These are phyloP conservation scores for Artemisia tridentata DNA, from an alignment of 129 eudicot species.

Conservation along the genomic window DNA sequence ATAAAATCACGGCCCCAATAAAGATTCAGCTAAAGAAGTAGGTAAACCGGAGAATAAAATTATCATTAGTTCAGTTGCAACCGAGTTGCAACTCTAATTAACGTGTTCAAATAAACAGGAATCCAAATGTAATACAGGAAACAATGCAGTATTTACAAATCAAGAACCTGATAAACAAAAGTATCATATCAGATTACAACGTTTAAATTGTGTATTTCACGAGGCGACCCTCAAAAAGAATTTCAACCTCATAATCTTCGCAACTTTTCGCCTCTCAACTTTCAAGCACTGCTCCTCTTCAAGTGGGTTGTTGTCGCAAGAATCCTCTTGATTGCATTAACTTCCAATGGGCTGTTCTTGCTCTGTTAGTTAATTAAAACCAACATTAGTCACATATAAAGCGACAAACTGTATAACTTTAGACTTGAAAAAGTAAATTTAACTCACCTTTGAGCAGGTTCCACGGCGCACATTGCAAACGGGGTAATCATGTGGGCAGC, in stretches of 20 bases:
- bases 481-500: constrained; percentile 98
- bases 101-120: constrained; percentile 13
- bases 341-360: no score
- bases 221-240: background rate
- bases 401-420: background rate
- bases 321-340: no score
- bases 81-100: background rate
- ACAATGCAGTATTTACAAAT: constrained; percentile 22
- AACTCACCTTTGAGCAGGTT: constrained; percentile 67
- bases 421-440: background rate
- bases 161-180: constrained; percentile 21
- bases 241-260: background rate
- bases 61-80: background rate
- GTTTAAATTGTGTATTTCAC: background rate
- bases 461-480: constrained; percentile 66
- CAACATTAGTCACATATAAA: no score
- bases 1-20: background rate
- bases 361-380: no score
- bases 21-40: background rate
- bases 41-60: background rate
- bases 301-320: no score
- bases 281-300: no score
- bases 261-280: no score
- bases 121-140: constrained; percentile 10
- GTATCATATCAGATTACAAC: constrained; percentile 8